Evolutionary conservation across 768 basidiomycete genomes (phyloP).

Genomic region (Tricholoma bakamatsutake): DNA sequence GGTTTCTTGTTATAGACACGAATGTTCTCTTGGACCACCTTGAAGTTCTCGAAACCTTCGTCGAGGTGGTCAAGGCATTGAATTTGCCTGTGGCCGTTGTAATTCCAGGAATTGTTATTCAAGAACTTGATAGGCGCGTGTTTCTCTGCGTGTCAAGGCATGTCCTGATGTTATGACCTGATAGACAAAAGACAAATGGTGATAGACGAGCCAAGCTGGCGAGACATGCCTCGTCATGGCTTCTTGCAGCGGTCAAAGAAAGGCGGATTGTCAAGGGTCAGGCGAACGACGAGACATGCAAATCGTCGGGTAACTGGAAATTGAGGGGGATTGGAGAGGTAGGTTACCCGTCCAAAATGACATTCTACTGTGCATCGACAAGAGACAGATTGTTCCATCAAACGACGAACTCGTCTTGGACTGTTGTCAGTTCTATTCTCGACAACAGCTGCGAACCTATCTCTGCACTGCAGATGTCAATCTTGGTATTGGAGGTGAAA

Average conservation of each 20-base stretch:
- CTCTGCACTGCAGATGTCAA: slow-evolving; percentile 69
- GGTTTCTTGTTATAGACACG: slow-evolving; percentile 67
- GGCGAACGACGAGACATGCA: slow-evolving; percentile 58
- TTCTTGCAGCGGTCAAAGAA: slow-evolving; percentile 55
- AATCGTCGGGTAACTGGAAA: slow-evolving; percentile 57
- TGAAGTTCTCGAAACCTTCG: slow-evolving; percentile 57
- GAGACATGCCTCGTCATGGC: slow-evolving; percentile 63
- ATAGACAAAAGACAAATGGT: slow-evolving; percentile 43
- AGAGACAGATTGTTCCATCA: slow-evolving; percentile 22
- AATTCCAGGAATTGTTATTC: slow-evolving; percentile 69
- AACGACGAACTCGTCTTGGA: slow-evolving; percentile 75
- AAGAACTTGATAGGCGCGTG: slow-evolving; percentile 68
- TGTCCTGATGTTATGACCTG: not conserved
- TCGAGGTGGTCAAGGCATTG: slow-evolving; percentile 49
- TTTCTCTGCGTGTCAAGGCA: not conserved
- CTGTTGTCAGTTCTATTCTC: slow-evolving; percentile 59
- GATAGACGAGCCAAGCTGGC: slow-evolving; percentile 52
- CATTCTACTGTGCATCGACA: not conserved
- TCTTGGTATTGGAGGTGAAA: slow-evolving; percentile 48
- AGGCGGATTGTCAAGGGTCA: slow-evolving; percentile 54
- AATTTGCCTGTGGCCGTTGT: slow-evolving; percentile 52
- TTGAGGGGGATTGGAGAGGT: slow-evolving; percentile 40
- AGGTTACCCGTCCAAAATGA: slow-evolving; percentile 10
- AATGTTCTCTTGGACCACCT: slow-evolving; percentile 71
- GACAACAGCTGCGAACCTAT: slow-evolving; percentile 41